Evolutionary conservation across 805 yeast genomes (phyloP).

Genomic region (Candida maltosa): DNA sequence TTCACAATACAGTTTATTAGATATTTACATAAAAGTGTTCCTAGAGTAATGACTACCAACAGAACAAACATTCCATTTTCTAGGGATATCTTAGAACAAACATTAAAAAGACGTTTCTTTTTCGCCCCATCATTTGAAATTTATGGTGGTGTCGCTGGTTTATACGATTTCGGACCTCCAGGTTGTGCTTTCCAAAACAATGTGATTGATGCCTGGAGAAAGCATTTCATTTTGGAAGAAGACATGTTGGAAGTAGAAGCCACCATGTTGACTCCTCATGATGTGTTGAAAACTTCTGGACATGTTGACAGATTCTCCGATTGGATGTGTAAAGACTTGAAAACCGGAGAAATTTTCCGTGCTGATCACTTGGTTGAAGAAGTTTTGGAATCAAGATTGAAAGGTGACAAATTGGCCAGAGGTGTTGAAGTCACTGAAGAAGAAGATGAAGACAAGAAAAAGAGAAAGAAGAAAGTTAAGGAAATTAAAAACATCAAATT

Average conservation of each 20-base stretch:
- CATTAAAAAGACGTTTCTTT: conserved; percentile 92
- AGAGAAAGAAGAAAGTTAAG: conserved; percentile 84
- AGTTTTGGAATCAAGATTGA: conserved; percentile 91
- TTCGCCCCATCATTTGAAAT: conserved; percentile 97
- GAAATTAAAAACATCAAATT: conserved; percentile 86
- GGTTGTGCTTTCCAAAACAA: conserved; percentile 98
- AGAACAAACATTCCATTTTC: conserved; percentile 47
- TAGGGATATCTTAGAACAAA: conserved; percentile 87
- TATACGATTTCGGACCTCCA: conserved; percentile 98
- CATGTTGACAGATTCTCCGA: conserved; percentile 99
- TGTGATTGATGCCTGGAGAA: conserved; percentile 92
- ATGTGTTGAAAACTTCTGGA: conserved; percentile 97
- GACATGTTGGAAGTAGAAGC: conserved; percentile 98
- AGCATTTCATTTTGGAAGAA: conserved; percentile 94
- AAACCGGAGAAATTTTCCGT: conserved; percentile 96
- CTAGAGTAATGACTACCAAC: conserved; percentile 22
- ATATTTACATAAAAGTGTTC: not conserved
- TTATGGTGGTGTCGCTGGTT: conserved; percentile 97
- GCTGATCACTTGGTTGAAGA: conserved; percentile 98
- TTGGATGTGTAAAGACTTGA: conserved; percentile 96
- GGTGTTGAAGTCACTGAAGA: conserved; percentile 59
- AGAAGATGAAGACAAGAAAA: conserved; percentile 68
- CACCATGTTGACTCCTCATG: conserved; percentile 96
- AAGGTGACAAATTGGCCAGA: conserved; percentile 96
- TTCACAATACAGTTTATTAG: not conserved